Conservation (phyloP, 257 asterid genomes). For the Gardenia jasminoides region DNA sequence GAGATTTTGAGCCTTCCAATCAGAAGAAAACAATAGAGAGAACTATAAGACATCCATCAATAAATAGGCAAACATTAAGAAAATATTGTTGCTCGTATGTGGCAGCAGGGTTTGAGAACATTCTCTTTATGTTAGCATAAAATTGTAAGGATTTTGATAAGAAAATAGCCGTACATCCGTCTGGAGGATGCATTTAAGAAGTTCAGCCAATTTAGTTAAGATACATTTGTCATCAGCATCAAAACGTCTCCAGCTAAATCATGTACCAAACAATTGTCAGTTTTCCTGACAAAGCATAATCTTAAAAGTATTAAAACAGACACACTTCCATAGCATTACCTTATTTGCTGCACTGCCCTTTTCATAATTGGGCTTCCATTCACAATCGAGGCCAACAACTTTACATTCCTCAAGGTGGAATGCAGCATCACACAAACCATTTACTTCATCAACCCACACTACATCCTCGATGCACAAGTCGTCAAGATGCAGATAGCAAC, state of each 20-base stretch:
- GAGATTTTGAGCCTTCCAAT: background rate
- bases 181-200: background rate
- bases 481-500: slow-evolving; percentile 62
- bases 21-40: background rate
- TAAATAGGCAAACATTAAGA: background rate
- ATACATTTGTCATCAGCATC: background rate
- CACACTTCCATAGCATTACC: slow-evolving; percentile 40
- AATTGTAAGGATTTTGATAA: background rate
- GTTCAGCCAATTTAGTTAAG: background rate
- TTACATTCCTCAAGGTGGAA: slow-evolving; percentile 68
- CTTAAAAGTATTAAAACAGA: background rate
- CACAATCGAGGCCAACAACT: slow-evolving; percentile 90
- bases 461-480: slow-evolving; percentile 74
- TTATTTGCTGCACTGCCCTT: slow-evolving; percentile 74
- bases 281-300: background rate
- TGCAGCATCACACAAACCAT: slow-evolving; percentile 57
- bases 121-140: background rate
- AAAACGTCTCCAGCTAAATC: background rate
- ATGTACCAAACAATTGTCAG: background rate
- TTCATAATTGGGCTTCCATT: slow-evolving; percentile 88
- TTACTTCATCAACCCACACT: slow-evolving; percentile 71
- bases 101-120: background rate
- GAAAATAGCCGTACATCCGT: background rate
- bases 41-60: background rate
- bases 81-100: background rate